Base-by-base conservation (phyloP, 768 basidiomycete species). In the Russula sp. region DNA sequence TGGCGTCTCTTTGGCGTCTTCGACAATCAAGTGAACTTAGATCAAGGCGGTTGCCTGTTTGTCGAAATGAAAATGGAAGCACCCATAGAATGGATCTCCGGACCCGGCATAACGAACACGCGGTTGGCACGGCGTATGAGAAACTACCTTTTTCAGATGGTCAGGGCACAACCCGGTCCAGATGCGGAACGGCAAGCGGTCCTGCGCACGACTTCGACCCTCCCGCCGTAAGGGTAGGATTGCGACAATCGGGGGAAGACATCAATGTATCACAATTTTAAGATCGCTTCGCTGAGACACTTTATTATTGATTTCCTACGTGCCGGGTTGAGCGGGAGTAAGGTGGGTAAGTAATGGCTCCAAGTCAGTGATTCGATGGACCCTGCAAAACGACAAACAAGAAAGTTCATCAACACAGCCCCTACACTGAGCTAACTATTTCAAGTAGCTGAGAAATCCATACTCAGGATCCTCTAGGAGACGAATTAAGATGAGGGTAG, bases 61-160 rank as follows among this genome's bases (percentile, higher is more conserved):
- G 55, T 57, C 29, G 48, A 46, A 62, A 52, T 58, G 56, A 63
- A 39, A 63, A 58, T 53, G 51, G 56, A 63, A 58, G 61, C 38
- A 42, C 20, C 22, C 18, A 46, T 45, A 25, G 48, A 45, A 47
- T 46, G 20, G 35, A 18, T 48, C 29, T 7, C 25, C 14, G 60
- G 60, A 49, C 11, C 25, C 14, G 60, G 60, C 55, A 43, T n/a
- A 46, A 56, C 43, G 20, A 56, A 51, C 59, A 53, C 43, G 60
- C 39, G 53, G 60, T 56, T 34, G 41, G 20, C 48, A 58, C 35
- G 61, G 56, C 51, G 61, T 53, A 59, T 54, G 45, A 58, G 56
- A 62, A 60, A 34, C 50, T 62, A 8, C 61, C 55, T 39, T 45
- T 45, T 52, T 52, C 36, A 58, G 45, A 34, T 45, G n/a, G 42